Evolutionary conservation across 73 alveolate species (phyloP).

Genomic region (Paramecium bursaria): DNA sequence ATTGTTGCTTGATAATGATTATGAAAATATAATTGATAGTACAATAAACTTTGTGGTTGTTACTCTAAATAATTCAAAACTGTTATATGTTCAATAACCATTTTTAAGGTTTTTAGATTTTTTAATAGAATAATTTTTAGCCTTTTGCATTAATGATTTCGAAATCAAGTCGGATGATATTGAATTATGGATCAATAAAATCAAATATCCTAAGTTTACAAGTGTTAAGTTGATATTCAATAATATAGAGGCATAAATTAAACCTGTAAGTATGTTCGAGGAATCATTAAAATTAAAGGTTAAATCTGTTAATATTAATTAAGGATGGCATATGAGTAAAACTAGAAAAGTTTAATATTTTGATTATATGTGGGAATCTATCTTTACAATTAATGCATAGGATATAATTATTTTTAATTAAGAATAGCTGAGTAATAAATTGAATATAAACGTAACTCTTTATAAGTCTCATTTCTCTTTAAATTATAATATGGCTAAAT

Average conservation of each 20-base stretch:
- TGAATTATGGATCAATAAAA: not conserved
- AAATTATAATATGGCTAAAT: not conserved
- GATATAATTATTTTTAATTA: not conserved
- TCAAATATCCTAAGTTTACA: slow-evolving; percentile 36
- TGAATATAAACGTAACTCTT: not conserved
- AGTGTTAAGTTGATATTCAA: not conserved
- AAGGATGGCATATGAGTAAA: slow-evolving; percentile 2
- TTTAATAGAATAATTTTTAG: slow-evolving; percentile 26
- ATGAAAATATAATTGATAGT: too few relatives aligned
- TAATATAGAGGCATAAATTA: not conserved
- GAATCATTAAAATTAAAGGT: not conserved
- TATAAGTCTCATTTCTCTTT: slow-evolving; percentile 18
- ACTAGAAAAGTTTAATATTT: not conserved
- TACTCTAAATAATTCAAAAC: not conserved
- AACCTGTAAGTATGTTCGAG: not conserved
- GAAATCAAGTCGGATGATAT: not conserved
- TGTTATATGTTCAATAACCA: slow-evolving; percentile 24
- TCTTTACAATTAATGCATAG: slow-evolving; percentile 5
- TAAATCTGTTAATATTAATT: not conserved
- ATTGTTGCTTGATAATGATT: too few relatives aligned
- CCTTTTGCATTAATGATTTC: slow-evolving; percentile 22
- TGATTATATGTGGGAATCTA: slow-evolving; percentile 7
- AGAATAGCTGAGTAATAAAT: not conserved
- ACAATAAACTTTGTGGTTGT: slow-evolving; percentile 48
- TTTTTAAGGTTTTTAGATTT: slow-evolving; percentile 43